phyloP scores from a whole-genome alignment of 352 stramenopile genomes.

The Saprolegnia parasitica region DNA sequence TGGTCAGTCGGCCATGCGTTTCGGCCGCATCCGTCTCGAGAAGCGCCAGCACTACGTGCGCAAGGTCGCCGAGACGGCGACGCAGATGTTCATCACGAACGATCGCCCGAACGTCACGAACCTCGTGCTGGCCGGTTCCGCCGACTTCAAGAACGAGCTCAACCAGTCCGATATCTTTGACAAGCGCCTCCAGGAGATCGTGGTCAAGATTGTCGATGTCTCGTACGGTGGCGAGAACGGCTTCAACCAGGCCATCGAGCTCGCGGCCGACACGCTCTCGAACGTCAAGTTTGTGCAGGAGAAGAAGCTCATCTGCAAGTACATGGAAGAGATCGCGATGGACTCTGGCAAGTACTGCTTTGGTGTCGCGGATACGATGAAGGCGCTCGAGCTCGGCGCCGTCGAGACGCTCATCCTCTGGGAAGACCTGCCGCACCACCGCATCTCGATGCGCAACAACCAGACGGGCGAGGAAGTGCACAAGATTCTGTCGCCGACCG shows the following conservation, averaged over 20 bases:
- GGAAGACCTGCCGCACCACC: conserved; percentile 97
- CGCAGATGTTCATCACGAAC: conserved; percentile 98
- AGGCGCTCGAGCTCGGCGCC: conserved; percentile 96
- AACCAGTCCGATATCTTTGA: conserved; percentile 97
- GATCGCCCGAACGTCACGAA: conserved; percentile 97
- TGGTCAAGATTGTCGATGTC: conserved; percentile 99
- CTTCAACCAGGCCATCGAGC: conserved; percentile 99
- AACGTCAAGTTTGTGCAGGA: conserved; percentile 99
- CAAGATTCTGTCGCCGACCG: conserved; percentile 72
- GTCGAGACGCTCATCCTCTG: conserved; percentile 99
- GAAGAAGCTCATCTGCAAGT: conserved; percentile 99
- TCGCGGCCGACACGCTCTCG: conserved; percentile 94
- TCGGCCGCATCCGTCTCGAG: conserved; percentile 98
- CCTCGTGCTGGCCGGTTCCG: conserved; percentile 96
- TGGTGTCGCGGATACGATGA: conserved; percentile 97
- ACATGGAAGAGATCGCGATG: conserved; percentile 99
- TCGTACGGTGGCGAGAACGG: conserved; percentile 98
- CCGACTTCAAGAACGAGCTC: conserved; percentile 99
- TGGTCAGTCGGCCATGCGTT: conserved; percentile 99
- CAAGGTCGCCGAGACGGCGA: conserved; percentile 97
- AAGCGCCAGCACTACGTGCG: conserved; percentile 99
- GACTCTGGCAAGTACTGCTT: conserved; percentile 99
- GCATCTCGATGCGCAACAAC: conserved; percentile 93
- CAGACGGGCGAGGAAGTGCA: conserved; percentile 77
- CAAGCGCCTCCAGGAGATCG: conserved; percentile 90